Conservation (phyloP, 192 early-diverging fungal species). For the Chytriomyces confervae region DNA sequence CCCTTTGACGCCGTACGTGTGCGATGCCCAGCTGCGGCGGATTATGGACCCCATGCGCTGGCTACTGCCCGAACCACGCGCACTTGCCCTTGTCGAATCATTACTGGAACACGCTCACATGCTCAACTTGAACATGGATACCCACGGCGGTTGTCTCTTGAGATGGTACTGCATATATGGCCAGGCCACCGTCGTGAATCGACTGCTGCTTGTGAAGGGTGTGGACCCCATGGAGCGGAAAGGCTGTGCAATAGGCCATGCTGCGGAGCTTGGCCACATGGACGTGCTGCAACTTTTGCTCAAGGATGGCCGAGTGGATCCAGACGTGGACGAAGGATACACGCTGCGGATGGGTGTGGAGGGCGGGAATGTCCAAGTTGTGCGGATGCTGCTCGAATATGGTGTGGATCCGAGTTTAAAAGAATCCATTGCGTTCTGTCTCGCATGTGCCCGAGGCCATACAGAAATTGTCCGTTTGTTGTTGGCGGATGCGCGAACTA, state of each 20-base stretch:
- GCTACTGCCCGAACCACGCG: background rate
- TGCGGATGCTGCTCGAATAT: background rate
- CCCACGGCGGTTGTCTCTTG: background rate
- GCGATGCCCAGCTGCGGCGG: background rate
- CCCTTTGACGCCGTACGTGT: background rate
- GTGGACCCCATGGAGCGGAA: background rate
- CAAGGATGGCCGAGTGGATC: background rate
- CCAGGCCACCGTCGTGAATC: background rate
- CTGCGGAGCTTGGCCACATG: background rate
- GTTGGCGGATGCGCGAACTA: background rate
- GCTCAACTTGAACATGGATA: background rate
- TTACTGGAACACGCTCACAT: background rate
- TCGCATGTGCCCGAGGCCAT: background rate
- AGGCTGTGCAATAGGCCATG: background rate
- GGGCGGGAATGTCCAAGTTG: background rate
- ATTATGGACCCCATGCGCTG: background rate
- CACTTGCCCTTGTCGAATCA: background rate
- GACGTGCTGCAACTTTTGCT: background rate
- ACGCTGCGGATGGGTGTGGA: background rate
- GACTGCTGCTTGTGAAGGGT: background rate
- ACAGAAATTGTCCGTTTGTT: background rate
- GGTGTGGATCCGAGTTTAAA: background rate
- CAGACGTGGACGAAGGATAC: background rate
- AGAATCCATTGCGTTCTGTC: background rate
- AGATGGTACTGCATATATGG: background rate